These are phyloP conservation scores for Auricularia sp. DNA, from an alignment of 768 basidiomycete species.

Conservation along the genomic window DNA sequence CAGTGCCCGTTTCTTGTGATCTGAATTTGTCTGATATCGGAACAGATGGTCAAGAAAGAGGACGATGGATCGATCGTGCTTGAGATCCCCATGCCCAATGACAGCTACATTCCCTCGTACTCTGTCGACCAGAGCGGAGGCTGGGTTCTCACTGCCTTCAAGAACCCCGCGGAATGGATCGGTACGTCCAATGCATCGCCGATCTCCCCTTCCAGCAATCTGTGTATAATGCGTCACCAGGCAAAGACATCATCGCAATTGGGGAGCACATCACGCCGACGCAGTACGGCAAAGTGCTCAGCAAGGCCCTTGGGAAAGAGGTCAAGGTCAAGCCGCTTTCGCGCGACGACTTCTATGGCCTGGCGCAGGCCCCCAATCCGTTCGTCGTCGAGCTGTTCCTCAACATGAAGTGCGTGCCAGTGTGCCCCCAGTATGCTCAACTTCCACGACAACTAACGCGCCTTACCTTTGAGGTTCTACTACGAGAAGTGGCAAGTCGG, in stretches of 20 bases:
- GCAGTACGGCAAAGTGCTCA: background rate
- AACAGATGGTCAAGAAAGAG: background rate
- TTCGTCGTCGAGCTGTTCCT: background rate
- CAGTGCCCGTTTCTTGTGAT: no score
- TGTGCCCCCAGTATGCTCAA: no score
- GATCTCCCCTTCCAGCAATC: no score
- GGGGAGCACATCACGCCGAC: background rate
- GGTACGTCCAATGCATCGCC: background rate
- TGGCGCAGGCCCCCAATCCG: background rate
- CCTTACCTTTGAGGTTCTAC: background rate
- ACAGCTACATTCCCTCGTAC: background rate
- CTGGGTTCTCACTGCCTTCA: conserved; percentile 8
- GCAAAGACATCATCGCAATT: background rate
- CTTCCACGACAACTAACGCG: no score
- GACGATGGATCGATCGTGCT: background rate
- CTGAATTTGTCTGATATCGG: no score
- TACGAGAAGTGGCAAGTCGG: background rate
- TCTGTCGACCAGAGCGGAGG: conserved; percentile 5
- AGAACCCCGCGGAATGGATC: conserved; percentile 10
- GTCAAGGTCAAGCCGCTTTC: background rate
- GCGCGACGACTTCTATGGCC: background rate
- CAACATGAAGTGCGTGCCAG: background rate
- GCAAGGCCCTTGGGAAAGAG: background rate
- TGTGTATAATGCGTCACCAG: background rate
- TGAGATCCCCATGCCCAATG: background rate